Conservation (phyloP, 2,329 filamentous ascomycete genomes). For the Thielaviopsis populi region DNA sequence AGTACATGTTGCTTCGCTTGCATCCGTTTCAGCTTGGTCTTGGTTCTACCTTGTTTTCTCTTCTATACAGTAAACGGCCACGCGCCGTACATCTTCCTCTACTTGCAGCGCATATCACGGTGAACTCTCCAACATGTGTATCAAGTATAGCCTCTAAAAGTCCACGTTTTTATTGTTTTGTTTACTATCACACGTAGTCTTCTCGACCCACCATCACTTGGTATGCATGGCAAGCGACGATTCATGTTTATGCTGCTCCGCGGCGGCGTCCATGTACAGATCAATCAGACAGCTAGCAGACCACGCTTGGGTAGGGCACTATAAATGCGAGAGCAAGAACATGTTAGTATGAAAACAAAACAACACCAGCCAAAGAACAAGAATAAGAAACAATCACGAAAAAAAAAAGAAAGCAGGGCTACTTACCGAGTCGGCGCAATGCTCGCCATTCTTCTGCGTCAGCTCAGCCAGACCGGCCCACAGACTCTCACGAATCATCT, state of each 20-base stretch:
- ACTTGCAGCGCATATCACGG: too few relatives aligned
- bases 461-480: conserved; percentile 91
- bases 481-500: conserved; percentile 59
- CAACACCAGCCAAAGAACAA: conserved; percentile 11
- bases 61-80: background rate
- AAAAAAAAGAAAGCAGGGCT: conserved; percentile 21
- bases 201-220: background rate
- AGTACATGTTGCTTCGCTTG: background rate
- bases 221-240: background rate
- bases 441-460: conserved; percentile 75
- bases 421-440: conserved; percentile 76
- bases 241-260: conserved; percentile 28
- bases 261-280: conserved; percentile 78
- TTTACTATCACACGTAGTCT: background rate
- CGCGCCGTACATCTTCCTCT: background rate
- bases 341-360: conserved; percentile 6
- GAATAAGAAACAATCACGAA: conserved; percentile 13
- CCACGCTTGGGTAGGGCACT: conserved; percentile 94
- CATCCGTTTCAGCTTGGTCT: background rate
- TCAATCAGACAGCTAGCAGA: conserved; percentile 89
- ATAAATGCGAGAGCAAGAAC: conserved; percentile 9
- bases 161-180: background rate
- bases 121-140: too few relatives aligned
- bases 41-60: background rate
- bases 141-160: background rate